phyloP scores from a whole-genome alignment of 345 rosid species.

The Lagerstroemia speciosa region DNA sequence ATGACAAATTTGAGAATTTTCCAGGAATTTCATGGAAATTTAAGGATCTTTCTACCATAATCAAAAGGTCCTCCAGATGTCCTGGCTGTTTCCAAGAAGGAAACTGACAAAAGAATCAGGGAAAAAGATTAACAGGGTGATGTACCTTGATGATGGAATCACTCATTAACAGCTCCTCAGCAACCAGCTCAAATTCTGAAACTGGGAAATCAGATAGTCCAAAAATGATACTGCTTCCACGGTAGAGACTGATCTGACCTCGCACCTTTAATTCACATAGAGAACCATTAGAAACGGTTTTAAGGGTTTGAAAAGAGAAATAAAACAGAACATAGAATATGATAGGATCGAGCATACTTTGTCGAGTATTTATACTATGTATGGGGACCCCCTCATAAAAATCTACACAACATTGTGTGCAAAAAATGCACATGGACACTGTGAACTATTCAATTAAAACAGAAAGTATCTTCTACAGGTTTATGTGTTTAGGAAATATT shows the following conservation, averaged over 20 bases:
- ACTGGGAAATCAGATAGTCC: constrained; percentile 77
- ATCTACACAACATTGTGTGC: too few species aligned
- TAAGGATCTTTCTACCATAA: not conserved
- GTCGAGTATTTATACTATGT: not conserved
- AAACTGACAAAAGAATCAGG: not conserved
- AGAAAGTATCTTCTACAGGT: not conserved
- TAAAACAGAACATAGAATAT: not conserved
- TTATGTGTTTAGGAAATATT: not conserved
- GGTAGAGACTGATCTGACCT: constrained; percentile 83
- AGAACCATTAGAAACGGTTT: constrained; percentile 2
- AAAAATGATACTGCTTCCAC: constrained; percentile 80
- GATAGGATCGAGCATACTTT: not conserved
- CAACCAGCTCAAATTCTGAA: constrained; percentile 97
- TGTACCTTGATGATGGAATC: constrained; percentile 85
- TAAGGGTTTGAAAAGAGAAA: not conserved
- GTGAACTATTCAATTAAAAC: not conserved
- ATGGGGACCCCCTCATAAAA: not conserved
- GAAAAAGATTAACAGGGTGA: constrained; percentile 12
- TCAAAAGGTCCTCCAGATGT: not conserved
- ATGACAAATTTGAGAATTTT: constrained; percentile 1
- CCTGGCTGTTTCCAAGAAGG: not conserved
- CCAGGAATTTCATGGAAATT: not conserved
- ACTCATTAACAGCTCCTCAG: constrained; percentile 97
- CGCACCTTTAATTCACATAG: constrained; percentile 50
- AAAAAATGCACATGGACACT: not conserved